phyloP scores from a whole-genome alignment of 2,329 filamentous ascomycete species.

The Aspergillus fumigatus region DNA sequence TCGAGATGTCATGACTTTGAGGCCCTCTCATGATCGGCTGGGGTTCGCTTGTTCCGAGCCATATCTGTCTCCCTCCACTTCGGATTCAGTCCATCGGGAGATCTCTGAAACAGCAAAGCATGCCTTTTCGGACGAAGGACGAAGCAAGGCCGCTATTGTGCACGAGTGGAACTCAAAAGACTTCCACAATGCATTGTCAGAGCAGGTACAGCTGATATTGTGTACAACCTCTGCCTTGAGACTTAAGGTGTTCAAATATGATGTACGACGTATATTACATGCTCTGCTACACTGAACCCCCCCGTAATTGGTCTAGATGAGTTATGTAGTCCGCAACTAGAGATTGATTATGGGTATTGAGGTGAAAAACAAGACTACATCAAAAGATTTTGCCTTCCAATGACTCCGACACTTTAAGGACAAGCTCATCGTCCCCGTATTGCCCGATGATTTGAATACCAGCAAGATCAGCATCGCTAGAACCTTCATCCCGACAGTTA shows the following conservation, averaged over 20 bases:
- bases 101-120: not conserved
- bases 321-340: not conserved
- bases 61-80: not conserved
- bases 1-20: constrained; percentile 26
- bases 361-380: constrained; percentile 2
- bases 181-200: too few relatives aligned
- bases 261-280: not conserved
- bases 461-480: constrained; percentile 19
- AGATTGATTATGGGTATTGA: not conserved
- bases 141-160: not conserved
- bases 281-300: not conserved
- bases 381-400: constrained; percentile 25
- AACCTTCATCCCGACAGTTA: constrained; percentile 8
- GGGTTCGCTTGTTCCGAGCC: not conserved
- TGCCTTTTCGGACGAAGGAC: not conserved
- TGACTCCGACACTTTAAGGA: constrained; percentile 35
- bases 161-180: not conserved
- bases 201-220: too few relatives aligned
- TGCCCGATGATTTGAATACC: constrained; percentile 47
- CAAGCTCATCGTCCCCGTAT: constrained; percentile 43
- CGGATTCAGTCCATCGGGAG: not conserved
- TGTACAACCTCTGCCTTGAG: not conserved
- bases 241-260: not conserved
- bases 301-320: not conserved
- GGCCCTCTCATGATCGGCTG: not conserved